These are phyloP conservation scores for Rubus parviflorus DNA, from an alignment of 306 rosid genomes.

Conservation along the genomic window DNA sequence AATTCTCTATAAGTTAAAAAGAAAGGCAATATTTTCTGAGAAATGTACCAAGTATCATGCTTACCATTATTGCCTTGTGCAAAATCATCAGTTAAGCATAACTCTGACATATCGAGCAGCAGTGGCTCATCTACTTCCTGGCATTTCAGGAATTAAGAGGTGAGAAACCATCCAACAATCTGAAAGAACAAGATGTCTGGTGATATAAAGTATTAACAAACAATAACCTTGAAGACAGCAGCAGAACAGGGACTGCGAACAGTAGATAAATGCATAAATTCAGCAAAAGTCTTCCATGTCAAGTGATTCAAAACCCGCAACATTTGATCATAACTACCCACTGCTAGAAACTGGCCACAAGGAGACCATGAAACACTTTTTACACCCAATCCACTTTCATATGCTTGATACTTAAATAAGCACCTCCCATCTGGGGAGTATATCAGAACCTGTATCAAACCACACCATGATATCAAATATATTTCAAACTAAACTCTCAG, in stretches of 20 bases:
- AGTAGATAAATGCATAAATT: conserved; percentile 74
- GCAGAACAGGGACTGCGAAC: conserved; percentile 85
- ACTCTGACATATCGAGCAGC: conserved; percentile 85
- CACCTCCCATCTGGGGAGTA: conserved; percentile 98
- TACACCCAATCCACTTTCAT: conserved; percentile 95
- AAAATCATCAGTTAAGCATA: conserved; percentile 71
- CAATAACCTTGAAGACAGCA: conserved; percentile 78
- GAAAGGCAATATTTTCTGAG: not conserved
- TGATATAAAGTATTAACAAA: conserved; percentile 20
- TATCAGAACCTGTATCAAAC: conserved; percentile 71
- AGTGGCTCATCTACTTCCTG: conserved; percentile 96
- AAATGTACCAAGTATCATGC: conserved; percentile 26
- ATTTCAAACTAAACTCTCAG: conserved; percentile 12
- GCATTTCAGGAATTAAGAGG: conserved; percentile 26
- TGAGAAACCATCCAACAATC: conserved; percentile 25
- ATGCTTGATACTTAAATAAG: conserved; percentile 89
- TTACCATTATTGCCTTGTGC: conserved; percentile 69
- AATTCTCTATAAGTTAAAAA: not conserved
- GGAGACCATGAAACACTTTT: conserved; percentile 97
- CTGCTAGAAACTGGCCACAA: conserved; percentile 95
- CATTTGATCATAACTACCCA: conserved; percentile 97
- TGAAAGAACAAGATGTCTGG: not conserved
- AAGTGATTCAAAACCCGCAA: conserved; percentile 90
- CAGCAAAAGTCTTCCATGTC: conserved; percentile 99
- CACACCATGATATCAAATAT: conserved; percentile 15